A percentile compares a stretch with the other conserved stretches of the same genome.
Conservation (phyloP, 345 rosid genomes). For the Eucalyptus grandis region DNA sequence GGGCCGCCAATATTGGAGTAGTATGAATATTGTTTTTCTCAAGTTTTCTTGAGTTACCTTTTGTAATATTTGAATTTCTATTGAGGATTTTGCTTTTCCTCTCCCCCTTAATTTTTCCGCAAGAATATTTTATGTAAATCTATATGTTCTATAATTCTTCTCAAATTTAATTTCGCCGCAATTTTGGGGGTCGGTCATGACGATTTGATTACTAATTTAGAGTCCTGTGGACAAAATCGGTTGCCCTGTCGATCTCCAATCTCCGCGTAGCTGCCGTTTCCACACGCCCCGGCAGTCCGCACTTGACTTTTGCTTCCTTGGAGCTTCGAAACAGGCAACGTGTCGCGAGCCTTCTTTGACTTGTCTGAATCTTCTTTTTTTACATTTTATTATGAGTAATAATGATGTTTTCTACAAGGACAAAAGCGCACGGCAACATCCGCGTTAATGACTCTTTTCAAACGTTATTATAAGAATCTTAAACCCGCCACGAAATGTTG, state of each 20-base stretch:
- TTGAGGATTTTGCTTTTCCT: not conserved
- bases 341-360: not conserved
- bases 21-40: too few species aligned
- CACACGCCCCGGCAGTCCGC: not conserved
- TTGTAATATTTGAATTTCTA: too few species aligned
- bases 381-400: not conserved
- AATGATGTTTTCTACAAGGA: not conserved
- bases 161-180: too few species aligned
- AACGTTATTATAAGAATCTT: not conserved
- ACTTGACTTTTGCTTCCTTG: not conserved
- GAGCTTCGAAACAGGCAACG: not conserved
- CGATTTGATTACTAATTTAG: not conserved
- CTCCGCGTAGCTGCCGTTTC: not conserved
- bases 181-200: not conserved
- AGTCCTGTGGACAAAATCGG: not conserved
- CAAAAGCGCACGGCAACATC: not conserved
- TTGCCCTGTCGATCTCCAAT: not conserved
- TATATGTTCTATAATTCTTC: too few species aligned
- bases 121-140: too few species aligned
- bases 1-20: too few species aligned
- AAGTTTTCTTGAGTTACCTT: not conserved
- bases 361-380: not conserved
- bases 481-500: fast-evolving
- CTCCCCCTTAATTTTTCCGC: fast-evolving
- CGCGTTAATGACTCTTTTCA: fast-evolving